Evolutionary conservation across 306 rosid species (phyloP), one percentile per base, ranked within the genome.

Genomic region (Neltuma alba): DNA sequence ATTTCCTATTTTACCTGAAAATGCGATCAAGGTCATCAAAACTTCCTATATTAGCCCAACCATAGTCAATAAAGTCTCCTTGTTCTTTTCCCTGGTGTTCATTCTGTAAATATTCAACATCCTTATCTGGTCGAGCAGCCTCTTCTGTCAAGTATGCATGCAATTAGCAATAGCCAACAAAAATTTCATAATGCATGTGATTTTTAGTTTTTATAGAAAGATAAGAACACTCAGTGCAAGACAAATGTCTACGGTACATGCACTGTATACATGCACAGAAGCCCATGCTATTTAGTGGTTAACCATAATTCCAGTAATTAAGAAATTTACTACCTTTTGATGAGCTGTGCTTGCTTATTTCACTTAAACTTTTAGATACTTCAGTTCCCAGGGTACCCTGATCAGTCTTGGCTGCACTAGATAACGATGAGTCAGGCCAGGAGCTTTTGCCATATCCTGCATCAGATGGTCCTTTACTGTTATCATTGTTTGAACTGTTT

Each of bases 31-130:
- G 91, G 84, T 96, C 98, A 79, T 93, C 98, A 84, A 96, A 93
- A 86, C 94, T 90, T 89, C 97, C 99, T 65, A 93, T 90, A 76
- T 81, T 93, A 33, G 85, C 97, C 98, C 99, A 96, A 78, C 85
- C 93, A 74, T 85, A 96, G 87, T 93, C 98, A 83, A 83, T 88
- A 82, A 93, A 87, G 79, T 92, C 94, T 69, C 89, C 90, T 76
- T 90, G 97, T 81, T 88, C 99, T 88, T 85, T 82, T 78, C 83
- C 92, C 81, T 90, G 93, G 30, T 85, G 48, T 13, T 80, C 80
- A 70, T 77, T 87, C 88, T 77, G 90, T 73, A 85, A 89, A 79
- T 65, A 69, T 73, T 86, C 88, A 65, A 81, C 87, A 77, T 84
- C 96, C 85, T 82, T 82, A 64, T 75, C 92, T 25, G 70, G 85